Evolutionary conservation across 306 rosid species (phyloP).

Genomic region (Fragaria nilgerrensis): DNA sequence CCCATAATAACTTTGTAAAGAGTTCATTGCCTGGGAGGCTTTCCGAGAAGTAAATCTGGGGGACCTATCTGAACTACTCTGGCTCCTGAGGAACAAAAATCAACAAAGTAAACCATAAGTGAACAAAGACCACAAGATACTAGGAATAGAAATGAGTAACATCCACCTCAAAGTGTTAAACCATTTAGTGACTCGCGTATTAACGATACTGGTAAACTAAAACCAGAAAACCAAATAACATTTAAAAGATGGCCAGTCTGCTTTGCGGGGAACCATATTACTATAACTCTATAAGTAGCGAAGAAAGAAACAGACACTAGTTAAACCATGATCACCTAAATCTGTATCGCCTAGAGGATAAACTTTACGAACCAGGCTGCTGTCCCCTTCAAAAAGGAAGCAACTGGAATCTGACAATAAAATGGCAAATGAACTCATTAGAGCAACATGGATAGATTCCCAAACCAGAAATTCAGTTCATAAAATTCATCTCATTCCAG

Average conservation of each 20-base stretch:
- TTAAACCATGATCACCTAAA: conserved; percentile 3
- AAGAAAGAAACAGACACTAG: not conserved
- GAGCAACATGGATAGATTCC: not conserved
- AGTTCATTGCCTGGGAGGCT: conserved; percentile 68
- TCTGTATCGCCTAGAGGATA: not conserved
- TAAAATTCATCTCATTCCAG: not conserved
- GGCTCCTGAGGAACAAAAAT: conserved; percentile 31
- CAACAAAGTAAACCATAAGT: conserved; percentile 20
- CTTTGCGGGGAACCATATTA: not conserved
- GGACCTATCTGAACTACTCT: conserved; percentile 42
- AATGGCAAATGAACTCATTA: not conserved
- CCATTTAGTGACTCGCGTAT: not conserved
- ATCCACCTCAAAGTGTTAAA: not conserved
- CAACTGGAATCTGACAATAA: not conserved
- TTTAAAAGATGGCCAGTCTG: not conserved
- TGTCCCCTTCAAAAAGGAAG: not conserved
- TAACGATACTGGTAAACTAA: not conserved
- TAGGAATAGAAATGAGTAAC: not conserved
- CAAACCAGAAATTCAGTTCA: not conserved
- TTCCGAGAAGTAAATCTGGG: conserved; percentile 41
- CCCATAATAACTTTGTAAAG: conserved; percentile 78
- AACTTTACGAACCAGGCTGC: not conserved
- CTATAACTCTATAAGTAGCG: too few relatives aligned
- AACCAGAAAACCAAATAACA: not conserved
- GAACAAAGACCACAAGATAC: not conserved